phyloP scores from a whole-genome alignment of 108 stramenopile genomes.

The Fistulifera pelliculosa region DNA sequence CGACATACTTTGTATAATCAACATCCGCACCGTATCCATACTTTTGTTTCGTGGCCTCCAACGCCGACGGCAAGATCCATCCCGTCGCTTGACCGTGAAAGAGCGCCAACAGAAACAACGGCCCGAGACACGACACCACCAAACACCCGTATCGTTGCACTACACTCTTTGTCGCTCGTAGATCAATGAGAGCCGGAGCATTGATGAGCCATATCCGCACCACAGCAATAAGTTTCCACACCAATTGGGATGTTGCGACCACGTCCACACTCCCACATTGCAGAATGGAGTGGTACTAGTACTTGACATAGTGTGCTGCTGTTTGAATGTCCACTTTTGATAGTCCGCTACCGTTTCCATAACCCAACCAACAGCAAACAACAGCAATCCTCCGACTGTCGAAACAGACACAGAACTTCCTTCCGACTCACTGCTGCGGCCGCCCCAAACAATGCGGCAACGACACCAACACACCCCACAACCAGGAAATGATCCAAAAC shows the following conservation, averaged over 20 bases:
- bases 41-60: constrained; percentile 23
- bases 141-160: constrained; percentile 18
- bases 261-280: constrained; percentile 62
- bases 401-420: constrained; percentile 12
- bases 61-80: constrained; percentile 10
- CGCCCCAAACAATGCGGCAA: constrained; percentile 61
- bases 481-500: constrained; percentile 63
- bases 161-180: neutral
- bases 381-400: constrained; percentile 17
- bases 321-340: constrained; percentile 77
- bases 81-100: constrained; percentile 61
- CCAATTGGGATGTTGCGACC: constrained; percentile 80
- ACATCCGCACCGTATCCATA: constrained; percentile 56
- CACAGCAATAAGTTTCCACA: constrained; percentile 70
- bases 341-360: constrained; percentile 61
- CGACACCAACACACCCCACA: constrained; percentile 59
- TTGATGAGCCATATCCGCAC: constrained; percentile 70
- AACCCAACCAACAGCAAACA: constrained; percentile 34
- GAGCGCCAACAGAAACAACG: constrained; percentile 45
- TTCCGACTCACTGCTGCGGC: constrained; percentile 11
- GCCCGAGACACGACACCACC: constrained; percentile 37
- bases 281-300: constrained; percentile 48
- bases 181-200: constrained; percentile 37
- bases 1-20: constrained; percentile 38
- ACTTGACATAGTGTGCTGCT: constrained; percentile 12